Base-by-base conservation (phyloP, 208 protist species). In the Crithidia expoeki region DNA sequence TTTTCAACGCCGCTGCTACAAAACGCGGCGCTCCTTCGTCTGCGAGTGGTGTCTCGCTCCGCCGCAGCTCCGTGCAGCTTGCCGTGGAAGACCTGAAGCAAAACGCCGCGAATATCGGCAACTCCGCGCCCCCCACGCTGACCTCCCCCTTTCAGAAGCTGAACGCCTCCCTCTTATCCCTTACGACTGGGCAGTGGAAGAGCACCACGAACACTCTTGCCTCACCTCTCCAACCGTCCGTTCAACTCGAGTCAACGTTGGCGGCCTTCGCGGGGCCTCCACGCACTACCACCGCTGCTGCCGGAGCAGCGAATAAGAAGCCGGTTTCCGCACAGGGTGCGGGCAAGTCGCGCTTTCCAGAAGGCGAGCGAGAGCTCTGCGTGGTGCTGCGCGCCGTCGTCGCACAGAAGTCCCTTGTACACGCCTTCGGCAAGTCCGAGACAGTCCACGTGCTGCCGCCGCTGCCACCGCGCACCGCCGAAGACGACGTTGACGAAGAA, bases 391-490 rank as follows among this genome's bases (percentile, higher is more conserved):
- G 90, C 23, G 85, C 87, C 33, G 74, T 92, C 23, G 51, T 95
- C 21, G 88, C 90, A 30, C 77, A 91, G 51, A 95, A 94, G 69
- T 88, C 80, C 11, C 72, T 51, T 1, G 86, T 94, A 19, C 68
- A 88, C 42, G 80, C 86, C 16, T 95, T 95, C 67, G 90, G 90
- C 11, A 61, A 74, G 33, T 42, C 61, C 10, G 88, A 95, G 65
- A 76, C 84, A n/a, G 90, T 95, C 36, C 86, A 95, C 70, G 81
- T 95, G 30, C 65, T 95, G 40, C 88, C 88, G 0, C 85, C 88
- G 14, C 73, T 95, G 47, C 70, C 84, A 25, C 33, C 38, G 34
- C 59, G 57, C 49, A 52, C 61, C 27, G 38, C 23, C 33, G 62
- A 68, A 30, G 68, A 80, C 65, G 42, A 59, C 21, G 57, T 65